These are phyloP conservation scores for Trametes sp. DNA, from an alignment of 1,284 basidiomycete genomes.

Conservation along the genomic window DNA sequence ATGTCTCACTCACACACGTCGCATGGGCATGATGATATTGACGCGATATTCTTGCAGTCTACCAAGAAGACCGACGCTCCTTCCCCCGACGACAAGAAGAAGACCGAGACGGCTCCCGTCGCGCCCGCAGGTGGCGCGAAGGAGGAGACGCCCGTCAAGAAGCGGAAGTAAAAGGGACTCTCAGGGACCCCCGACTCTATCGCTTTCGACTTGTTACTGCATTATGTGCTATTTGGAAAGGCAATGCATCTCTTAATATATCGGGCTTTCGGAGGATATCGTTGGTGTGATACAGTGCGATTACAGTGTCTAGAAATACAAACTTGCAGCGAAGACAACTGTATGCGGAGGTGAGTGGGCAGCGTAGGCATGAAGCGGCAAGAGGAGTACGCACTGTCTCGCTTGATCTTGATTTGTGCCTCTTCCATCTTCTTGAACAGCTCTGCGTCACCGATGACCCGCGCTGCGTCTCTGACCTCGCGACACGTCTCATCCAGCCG, in stretches of 20 bases:
- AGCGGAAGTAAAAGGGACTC: slow-evolving; percentile 52
- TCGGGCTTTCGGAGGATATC: slow-evolving; percentile 38
- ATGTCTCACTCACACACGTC: slow-evolving; percentile 12
- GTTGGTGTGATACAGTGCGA: slow-evolving; percentile 1
- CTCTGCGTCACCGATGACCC: slow-evolving; percentile 96
- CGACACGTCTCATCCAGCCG: slow-evolving; percentile 96
- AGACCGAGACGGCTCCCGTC: slow-evolving; percentile 66
- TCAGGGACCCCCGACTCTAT: slow-evolving; percentile 17
- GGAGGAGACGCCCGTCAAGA: slow-evolving; percentile 63
- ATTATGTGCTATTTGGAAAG: slow-evolving; percentile 39
- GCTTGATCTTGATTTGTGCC: slow-evolving; percentile 90
- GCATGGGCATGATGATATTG: slow-evolving; percentile 5
- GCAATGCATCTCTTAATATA: slow-evolving; percentile 36
- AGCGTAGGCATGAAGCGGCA: not conserved
- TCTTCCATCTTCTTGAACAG: slow-evolving; percentile 99
- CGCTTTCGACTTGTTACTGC: slow-evolving; percentile 30
- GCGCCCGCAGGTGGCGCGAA: slow-evolving; percentile 76
- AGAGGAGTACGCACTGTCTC: slow-evolving; percentile 79
- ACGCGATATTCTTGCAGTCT: slow-evolving; percentile 49
- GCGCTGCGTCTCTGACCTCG: slow-evolving; percentile 95
- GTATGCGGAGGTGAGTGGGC: slow-evolving; percentile 10
- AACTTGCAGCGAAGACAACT: slow-evolving; percentile 88
- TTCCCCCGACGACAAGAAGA: slow-evolving; percentile 64
- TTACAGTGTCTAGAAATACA: slow-evolving; percentile 73
- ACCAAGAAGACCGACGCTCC: slow-evolving; percentile 76